These are phyloP conservation scores for Annona cherimola DNA, from an alignment of 164 flowering plant genomes.

Conservation along the genomic window DNA sequence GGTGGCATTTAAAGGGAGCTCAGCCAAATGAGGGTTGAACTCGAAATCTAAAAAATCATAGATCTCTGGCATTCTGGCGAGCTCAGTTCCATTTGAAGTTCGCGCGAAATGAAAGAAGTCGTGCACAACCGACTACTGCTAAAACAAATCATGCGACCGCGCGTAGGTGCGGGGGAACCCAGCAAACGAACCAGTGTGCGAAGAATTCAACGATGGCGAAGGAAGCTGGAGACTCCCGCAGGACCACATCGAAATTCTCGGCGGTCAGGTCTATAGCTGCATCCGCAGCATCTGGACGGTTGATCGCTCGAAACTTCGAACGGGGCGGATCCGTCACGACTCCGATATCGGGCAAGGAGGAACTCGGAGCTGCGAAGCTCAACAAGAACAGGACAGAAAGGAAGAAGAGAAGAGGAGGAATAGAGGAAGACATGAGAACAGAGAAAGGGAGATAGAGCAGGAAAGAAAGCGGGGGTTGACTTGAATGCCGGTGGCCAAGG, in stretches of 20 bases:
- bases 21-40: too few species aligned
- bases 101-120: neutral
- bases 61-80: neutral
- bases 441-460: neutral
- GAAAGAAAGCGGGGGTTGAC: neutral
- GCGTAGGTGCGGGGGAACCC: neutral
- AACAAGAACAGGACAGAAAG: neutral
- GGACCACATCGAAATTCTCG: conserved; percentile 53
- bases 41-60: too few species aligned
- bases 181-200: conserved; percentile 69
- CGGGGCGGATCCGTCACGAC: conserved; percentile 23
- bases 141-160: neutral
- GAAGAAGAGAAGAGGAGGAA: neutral
- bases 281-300: conserved; percentile 35
- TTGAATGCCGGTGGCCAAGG: neutral
- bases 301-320: conserved; percentile 46
- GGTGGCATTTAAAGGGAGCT: too few species aligned
- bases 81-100: neutral
- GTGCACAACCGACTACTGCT: neutral
- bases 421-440: neutral
- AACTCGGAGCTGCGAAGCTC: neutral
- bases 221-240: conserved; percentile 53
- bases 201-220: conserved; percentile 81
- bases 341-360: conserved; percentile 8
- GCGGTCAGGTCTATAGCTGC: conserved; percentile 73